phyloP scores from a whole-genome alignment of 352 stramenopile species.

The Phytophthora ramorum region DNA sequence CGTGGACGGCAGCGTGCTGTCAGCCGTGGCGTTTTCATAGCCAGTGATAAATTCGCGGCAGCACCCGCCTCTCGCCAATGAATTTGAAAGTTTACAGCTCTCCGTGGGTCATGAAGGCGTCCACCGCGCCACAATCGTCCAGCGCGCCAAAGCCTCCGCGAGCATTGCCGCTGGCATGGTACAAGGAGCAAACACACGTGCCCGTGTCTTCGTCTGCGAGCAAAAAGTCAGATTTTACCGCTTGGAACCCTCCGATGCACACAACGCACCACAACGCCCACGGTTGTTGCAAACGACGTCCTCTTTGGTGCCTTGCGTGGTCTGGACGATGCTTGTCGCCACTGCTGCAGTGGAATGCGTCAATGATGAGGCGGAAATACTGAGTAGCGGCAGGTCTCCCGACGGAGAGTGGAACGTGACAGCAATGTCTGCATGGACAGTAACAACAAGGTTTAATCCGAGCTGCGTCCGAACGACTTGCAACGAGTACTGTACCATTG shows the following conservation, averaged over 20 bases:
- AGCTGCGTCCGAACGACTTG: neutral
- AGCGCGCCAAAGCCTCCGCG: conserved; percentile 50
- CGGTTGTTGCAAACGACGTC: conserved; percentile 80
- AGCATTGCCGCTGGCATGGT: conserved; percentile 68
- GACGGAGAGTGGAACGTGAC: conserved; percentile 76
- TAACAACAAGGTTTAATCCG: neutral
- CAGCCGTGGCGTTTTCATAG: no score
- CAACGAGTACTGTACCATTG: conserved; percentile 47
- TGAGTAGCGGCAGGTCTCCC: conserved; percentile 62
- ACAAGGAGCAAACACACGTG: conserved; percentile 62
- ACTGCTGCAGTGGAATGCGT: conserved; percentile 48
- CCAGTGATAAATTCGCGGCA: no score
- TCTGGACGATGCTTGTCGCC: conserved; percentile 31
- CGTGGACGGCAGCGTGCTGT: conserved; percentile 96
- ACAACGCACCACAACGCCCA: conserved; percentile 65
- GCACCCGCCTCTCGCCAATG: no score
- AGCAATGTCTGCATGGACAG: conserved; percentile 33
- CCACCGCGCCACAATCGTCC: conserved; percentile 70
- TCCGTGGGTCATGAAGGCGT: conserved; percentile 71
- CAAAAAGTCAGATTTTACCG: neutral
- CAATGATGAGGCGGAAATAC: conserved; percentile 39
- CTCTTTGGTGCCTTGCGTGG: conserved; percentile 62
- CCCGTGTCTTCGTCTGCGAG: conserved; percentile 66
- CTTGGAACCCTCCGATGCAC: neutral
- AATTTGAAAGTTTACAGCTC: conserved; percentile 36